These are phyloP conservation scores for Danielia oregonensis DNA, from an alignment of 805 yeast genomes.

Conservation along the genomic window DNA sequence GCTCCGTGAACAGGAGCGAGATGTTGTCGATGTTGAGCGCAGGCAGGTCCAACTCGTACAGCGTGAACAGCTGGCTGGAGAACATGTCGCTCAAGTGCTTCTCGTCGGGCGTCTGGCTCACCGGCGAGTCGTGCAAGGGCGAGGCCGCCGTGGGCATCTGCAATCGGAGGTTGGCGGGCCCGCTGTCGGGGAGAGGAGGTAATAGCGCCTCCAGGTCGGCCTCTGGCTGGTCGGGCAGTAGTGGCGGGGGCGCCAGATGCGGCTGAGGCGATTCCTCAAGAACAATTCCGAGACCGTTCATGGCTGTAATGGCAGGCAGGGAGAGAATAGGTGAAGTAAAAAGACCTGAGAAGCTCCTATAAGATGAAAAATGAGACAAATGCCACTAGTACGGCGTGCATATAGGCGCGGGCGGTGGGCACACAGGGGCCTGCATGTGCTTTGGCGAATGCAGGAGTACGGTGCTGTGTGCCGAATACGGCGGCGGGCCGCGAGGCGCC, in stretches of 20 bases:
- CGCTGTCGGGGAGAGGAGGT: conserved; percentile 21
- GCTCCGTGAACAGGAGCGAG: conserved; percentile 10
- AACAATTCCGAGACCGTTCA: conserved; percentile 18
- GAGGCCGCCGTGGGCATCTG: conserved; percentile 2
- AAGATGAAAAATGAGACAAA: too few relatives aligned
- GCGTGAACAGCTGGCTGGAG: conserved; percentile 11
- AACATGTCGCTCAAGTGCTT: conserved; percentile 6
- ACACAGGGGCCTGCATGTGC: too few relatives aligned
- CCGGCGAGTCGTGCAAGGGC: neutral
- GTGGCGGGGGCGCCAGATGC: conserved; percentile 11
- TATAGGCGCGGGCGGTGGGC: too few relatives aligned
- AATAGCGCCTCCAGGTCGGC: conserved; percentile 15
- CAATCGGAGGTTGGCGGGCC: neutral
- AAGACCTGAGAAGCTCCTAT: too few relatives aligned
- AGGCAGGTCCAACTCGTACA: conserved; percentile 26
- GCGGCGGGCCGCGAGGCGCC: too few relatives aligned
- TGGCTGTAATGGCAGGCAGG: neutral
- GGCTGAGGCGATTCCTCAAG: conserved; percentile 13
- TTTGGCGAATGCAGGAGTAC: too few relatives aligned
- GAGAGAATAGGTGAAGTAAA: neutral
- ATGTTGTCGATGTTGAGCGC: conserved; percentile 17
- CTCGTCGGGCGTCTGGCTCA: conserved; percentile 3
- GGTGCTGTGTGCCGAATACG: too few relatives aligned
- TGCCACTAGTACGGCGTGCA: too few relatives aligned
- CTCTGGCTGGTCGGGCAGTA: conserved; percentile 10